A percentile compares a stretch with the other conserved stretches of the same genome.
Evolutionary conservation across 192 early-diverging fungal species (phyloP).

Genomic region (Oehlia diaphana): DNA sequence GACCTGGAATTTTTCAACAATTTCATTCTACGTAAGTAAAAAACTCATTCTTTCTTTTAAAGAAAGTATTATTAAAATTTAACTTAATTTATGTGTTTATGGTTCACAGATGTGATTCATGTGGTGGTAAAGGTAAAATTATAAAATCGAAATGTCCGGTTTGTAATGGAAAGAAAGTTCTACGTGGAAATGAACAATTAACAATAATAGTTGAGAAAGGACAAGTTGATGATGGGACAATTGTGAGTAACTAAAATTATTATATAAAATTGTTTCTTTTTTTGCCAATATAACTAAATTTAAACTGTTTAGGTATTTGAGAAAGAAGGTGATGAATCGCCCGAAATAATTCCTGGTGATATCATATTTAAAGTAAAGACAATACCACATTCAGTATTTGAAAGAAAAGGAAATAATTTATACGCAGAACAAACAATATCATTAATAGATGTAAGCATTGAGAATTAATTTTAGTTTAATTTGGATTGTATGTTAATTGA

Average conservation of each 20-base stretch:
- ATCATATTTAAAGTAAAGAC: conserved; percentile 77
- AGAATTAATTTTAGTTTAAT: neutral
- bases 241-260: neutral
- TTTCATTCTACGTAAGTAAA: conserved; percentile 72
- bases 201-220: conserved; percentile 81
- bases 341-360: conserved; percentile 86
- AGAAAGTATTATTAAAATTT: neutral
- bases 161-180: conserved; percentile 86
- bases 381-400: conserved; percentile 70
- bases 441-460: conserved; percentile 54
- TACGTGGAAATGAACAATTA: conserved; percentile 77
- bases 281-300: neutral
- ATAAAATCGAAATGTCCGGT: conserved; percentile 76
- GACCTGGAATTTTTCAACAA: conserved; percentile 92
- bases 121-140: conserved; percentile 88
- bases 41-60: neutral
- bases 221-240: conserved; percentile 71
- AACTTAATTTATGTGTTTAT: conserved; percentile 12
- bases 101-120: conserved; percentile 70
- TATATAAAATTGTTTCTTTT: neutral
- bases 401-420: conserved; percentile 73
- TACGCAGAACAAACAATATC: conserved; percentile 76
- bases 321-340: conserved; percentile 86
- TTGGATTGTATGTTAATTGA: neutral
- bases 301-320: conserved; percentile 61